Evolutionary conservation across 495 filamentous ascomycete genomes (phyloP).

Genomic region (Bombardia bombarda): DNA sequence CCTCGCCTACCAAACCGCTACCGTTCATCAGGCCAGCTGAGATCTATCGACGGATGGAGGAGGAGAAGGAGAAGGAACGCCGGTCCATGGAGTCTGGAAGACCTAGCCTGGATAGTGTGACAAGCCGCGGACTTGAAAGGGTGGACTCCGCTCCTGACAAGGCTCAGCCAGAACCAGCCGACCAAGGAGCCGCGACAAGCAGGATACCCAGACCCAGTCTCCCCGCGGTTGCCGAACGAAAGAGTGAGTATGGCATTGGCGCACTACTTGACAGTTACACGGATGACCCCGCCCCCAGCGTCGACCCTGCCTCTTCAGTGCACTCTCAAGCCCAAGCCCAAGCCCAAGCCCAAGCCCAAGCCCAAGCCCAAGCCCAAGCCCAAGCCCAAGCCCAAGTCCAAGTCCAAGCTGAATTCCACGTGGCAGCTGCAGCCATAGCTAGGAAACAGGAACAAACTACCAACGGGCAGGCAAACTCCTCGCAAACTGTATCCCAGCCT

Average conservation of each 20-base stretch:
- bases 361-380: neutral
- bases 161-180: neutral
- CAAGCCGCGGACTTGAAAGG: neutral
- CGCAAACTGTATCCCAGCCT: no score
- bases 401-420: neutral
- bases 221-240: conserved; percentile 50
- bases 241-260: conserved; percentile 49
- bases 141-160: neutral
- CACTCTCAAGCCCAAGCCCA: neutral
- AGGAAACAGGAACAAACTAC: neutral
- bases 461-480: conserved; percentile 27
- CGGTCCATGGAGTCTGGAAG: conserved; percentile 45
- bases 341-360: neutral
- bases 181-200: conserved; percentile 18
- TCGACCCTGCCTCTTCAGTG: conserved; percentile 6
- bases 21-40: conserved; percentile 71
- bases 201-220: conserved; percentile 30
- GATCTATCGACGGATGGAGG: conserved; percentile 66
- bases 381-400: neutral
- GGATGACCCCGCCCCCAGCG: conserved; percentile 1
- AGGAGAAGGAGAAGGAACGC: conserved; percentile 53
- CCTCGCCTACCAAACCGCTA: conserved; percentile 35
- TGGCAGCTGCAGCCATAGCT: neutral
- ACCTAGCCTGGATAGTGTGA: conserved; percentile 34
- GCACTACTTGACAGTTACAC: conserved; percentile 23